Evolutionary conservation across 352 stramenopile species (phyloP).

Genomic region (Phytophthora macrochlamydospora): DNA sequence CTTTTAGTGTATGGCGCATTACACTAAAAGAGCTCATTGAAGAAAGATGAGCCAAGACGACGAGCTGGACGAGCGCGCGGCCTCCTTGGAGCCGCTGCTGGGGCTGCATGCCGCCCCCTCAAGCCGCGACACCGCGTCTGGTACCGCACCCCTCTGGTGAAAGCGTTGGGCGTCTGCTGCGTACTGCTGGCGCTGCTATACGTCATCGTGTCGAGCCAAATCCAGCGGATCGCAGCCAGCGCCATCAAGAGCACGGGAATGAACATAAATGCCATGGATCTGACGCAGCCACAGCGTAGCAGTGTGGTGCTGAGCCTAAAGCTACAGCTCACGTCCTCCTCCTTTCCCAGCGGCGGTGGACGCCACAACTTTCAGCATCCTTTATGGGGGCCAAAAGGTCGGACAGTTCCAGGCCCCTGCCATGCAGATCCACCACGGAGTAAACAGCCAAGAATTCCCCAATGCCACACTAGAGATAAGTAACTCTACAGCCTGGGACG

Average conservation of each 20-base stretch:
- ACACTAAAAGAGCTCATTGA: background rate
- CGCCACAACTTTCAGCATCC: conserved; percentile 53
- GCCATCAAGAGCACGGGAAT: conserved; percentile 69
- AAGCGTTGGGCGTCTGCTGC: conserved; percentile 19
- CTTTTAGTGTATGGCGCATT: too few species aligned
- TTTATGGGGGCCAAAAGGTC: conserved; percentile 42
- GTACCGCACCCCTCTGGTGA: conserved; percentile 27
- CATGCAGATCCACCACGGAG: conserved; percentile 60
- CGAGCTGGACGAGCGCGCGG: conserved; percentile 29
- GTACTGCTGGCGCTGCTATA: conserved; percentile 41
- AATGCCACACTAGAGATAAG: conserved; percentile 60
- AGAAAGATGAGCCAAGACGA: conserved; percentile 16
- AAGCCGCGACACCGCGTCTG: conserved; percentile 7
- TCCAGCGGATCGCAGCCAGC: conserved; percentile 54
- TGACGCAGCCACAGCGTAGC: conserved; percentile 41
- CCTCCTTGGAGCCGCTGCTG: conserved; percentile 39
- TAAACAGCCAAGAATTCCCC: conserved; percentile 50
- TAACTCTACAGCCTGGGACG: conserved; percentile 63
- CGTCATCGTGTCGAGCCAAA: conserved; percentile 53
- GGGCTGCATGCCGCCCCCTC: conserved; percentile 16
- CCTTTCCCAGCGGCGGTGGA: conserved; percentile 58
- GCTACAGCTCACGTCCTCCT: conserved; percentile 54
- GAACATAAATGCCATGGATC: conserved; percentile 60
- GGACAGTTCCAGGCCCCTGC: conserved; percentile 49
- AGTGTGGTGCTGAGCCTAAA: conserved; percentile 55